A percentile compares a stretch with the other conserved stretches of the same genome.
These are phyloP conservation scores for Gaeumannomyces sp. DNA, from an alignment of 2,329 filamentous ascomycete genomes.

Conservation along the genomic window DNA sequence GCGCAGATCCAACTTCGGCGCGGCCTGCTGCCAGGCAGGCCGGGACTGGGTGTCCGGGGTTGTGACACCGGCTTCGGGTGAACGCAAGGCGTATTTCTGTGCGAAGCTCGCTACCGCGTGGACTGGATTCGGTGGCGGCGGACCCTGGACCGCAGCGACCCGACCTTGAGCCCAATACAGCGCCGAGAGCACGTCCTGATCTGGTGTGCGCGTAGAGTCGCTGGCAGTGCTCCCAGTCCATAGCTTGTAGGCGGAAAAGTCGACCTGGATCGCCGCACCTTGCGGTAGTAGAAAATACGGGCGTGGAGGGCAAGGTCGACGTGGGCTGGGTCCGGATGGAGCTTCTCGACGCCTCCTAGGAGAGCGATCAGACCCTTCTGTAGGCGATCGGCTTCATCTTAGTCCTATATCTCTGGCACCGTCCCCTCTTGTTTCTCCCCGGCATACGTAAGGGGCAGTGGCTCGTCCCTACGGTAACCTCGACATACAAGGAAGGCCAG, in stretches of 20 bases:
- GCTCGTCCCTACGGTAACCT: not conserved
- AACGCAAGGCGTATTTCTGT: not conserved
- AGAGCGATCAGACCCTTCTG: conserved; percentile 19
- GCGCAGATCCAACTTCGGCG: conserved; percentile 41
- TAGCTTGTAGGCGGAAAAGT: conserved; percentile 16
- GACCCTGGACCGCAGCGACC: conserved; percentile 8
- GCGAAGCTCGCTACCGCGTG: not conserved
- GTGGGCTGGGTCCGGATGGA: conserved; percentile 17
- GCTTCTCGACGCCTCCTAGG: conserved; percentile 17
- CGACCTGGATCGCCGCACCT: conserved; percentile 16
- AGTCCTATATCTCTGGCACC: not conserved
- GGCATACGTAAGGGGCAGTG: not conserved
- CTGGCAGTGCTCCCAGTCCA: conserved; percentile 14
- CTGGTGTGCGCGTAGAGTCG: conserved; percentile 10
- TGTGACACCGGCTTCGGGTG: not conserved
- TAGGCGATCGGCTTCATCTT: not conserved
- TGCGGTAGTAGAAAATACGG: conserved; percentile 19
- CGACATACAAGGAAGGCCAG: conserved; percentile 11
- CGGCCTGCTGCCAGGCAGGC: conserved; percentile 42
- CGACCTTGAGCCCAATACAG: conserved; percentile 28
- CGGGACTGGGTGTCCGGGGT: conserved; percentile 12
- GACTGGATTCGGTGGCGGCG: conserved; percentile 3
- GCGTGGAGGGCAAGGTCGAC: conserved; percentile 17
- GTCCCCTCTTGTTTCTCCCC: not conserved
- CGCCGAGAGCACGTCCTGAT: conserved; percentile 15